Conservation (phyloP, 371 early-diverging fungal genomes). For the Syncephalastrum sp. region DNA sequence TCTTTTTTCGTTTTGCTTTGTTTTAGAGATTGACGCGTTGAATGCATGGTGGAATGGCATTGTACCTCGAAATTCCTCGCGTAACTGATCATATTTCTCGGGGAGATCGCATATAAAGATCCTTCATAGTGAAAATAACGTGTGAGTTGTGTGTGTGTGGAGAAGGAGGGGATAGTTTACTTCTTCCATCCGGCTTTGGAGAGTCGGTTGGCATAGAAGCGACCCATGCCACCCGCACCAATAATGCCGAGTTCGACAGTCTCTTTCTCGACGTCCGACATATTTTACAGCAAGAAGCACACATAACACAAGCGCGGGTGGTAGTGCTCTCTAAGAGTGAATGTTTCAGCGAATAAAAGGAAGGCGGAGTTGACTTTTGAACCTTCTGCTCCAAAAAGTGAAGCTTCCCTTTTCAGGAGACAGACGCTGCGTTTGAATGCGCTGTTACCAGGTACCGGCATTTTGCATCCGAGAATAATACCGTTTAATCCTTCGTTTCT, state of each 20-base stretch:
- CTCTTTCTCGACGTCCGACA: slow-evolving; percentile 43
- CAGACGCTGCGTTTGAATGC: too few relatives aligned
- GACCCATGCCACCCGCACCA: slow-evolving; percentile 94
- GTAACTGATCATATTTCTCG: slow-evolving; percentile 63
- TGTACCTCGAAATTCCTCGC: slow-evolving; percentile 57
- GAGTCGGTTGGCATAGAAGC: slow-evolving; percentile 79
- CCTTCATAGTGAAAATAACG: slow-evolving; percentile 20
- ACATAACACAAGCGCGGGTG: too few relatives aligned
- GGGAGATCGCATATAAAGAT: slow-evolving; percentile 91
- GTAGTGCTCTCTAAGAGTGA: too few relatives aligned
- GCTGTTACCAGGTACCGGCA: too few relatives aligned
- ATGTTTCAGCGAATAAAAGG: too few relatives aligned
- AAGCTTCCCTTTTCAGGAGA: too few relatives aligned
- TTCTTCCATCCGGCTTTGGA: slow-evolving; percentile 77
- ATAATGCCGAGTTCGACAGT: slow-evolving; percentile 74
- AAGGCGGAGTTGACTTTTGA: too few relatives aligned
- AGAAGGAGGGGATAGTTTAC: slow-evolving; percentile 24
- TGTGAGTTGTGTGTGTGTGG: neutral
- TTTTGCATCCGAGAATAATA: too few relatives aligned
- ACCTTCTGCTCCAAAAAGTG: too few relatives aligned
- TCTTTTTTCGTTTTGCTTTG: slow-evolving; percentile 21
- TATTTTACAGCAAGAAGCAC: too few relatives aligned
- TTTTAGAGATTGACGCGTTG: neutral
- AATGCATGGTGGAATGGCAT: neutral
- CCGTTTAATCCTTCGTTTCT: neutral